A percentile compares a stretch with the other conserved stretches of the same genome.
Evolutionary conservation across 192 early-diverging fungal genomes (phyloP).

Genomic region (Fimicolochytrium jonesii): DNA sequence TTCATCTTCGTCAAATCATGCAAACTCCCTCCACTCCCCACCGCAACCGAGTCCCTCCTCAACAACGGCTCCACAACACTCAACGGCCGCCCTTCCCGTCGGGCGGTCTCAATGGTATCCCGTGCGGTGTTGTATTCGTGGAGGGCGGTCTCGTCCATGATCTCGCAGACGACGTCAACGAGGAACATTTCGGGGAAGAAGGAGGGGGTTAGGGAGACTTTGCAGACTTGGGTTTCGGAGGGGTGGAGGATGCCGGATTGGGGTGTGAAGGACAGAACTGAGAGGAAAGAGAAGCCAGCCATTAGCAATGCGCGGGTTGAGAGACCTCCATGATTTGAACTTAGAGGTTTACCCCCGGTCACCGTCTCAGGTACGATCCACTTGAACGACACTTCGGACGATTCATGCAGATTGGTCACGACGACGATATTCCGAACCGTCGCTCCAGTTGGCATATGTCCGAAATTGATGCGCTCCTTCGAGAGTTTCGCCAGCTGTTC

Average conservation of each 20-base stretch:
- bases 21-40: not conserved
- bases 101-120: conserved; percentile 26
- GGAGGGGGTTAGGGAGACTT: conserved; percentile 35
- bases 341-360: no score
- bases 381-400: conserved; percentile 33
- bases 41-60: conserved; percentile 4
- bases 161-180: conserved; percentile 42
- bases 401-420: conserved; percentile 32
- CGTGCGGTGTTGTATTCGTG: conserved; percentile 24
- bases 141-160: conserved; percentile 45
- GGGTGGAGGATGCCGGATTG: conserved; percentile 22
- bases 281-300: not conserved
- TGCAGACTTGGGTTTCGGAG: conserved; percentile 40
- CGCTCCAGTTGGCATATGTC: conserved; percentile 40
- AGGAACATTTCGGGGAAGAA: conserved; percentile 26
- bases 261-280: conserved; percentile 37
- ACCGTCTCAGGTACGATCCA: conserved; percentile 44
- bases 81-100: conserved; percentile 28
- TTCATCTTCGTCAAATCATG: conserved; percentile 29
- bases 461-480: conserved; percentile 50
- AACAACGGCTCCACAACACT: conserved; percentile 13
- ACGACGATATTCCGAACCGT: conserved; percentile 38
- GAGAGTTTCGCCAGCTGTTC: conserved; percentile 36
- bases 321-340: no score
- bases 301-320: no score